Percentiles rank a stretch among this genome's conserved stretches.
Conservation (phyloP, 2,329 filamentous ascomycete species). For the Penicillium sp. region DNA sequence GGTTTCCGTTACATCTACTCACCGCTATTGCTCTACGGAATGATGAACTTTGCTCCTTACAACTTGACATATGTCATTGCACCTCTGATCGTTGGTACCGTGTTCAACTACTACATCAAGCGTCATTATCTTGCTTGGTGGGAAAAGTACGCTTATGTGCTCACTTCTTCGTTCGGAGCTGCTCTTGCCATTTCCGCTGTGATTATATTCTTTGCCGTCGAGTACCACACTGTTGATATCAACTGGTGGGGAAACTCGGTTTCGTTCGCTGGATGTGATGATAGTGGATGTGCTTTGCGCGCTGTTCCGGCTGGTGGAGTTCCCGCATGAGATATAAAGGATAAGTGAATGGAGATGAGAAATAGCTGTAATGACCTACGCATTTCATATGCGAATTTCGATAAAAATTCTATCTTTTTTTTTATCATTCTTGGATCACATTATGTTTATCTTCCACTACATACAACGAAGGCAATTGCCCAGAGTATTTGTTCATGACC, state of each 20-base stretch:
- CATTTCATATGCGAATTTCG: neutral
- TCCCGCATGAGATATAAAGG: neutral
- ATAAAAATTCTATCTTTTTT: neutral
- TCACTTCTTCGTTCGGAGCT: constrained; percentile 53
- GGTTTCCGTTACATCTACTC: constrained; percentile 42
- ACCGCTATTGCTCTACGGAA: constrained; percentile 36
- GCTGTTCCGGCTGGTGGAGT: neutral
- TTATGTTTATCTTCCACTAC: neutral
- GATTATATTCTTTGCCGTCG: constrained; percentile 56
- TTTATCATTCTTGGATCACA: neutral
- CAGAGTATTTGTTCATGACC: constrained; percentile 19
- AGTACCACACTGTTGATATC: constrained; percentile 30
- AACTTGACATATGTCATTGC: constrained; percentile 53
- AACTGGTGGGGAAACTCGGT: constrained; percentile 35
- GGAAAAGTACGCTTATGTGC: constrained; percentile 58
- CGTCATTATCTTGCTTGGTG: constrained; percentile 50
- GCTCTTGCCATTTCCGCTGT: constrained; percentile 54
- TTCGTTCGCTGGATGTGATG: constrained; percentile 4
- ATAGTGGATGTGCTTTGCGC: neutral
- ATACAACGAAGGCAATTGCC: neutral
- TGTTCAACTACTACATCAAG: constrained; percentile 52
- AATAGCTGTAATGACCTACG: neutral
- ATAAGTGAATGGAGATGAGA: neutral
- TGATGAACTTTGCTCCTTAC: constrained; percentile 24
- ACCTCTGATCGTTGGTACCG: constrained; percentile 49